Evolutionary conservation across 345 rosid genomes (phyloP).

Genomic region (Geranium rotundifolium): DNA sequence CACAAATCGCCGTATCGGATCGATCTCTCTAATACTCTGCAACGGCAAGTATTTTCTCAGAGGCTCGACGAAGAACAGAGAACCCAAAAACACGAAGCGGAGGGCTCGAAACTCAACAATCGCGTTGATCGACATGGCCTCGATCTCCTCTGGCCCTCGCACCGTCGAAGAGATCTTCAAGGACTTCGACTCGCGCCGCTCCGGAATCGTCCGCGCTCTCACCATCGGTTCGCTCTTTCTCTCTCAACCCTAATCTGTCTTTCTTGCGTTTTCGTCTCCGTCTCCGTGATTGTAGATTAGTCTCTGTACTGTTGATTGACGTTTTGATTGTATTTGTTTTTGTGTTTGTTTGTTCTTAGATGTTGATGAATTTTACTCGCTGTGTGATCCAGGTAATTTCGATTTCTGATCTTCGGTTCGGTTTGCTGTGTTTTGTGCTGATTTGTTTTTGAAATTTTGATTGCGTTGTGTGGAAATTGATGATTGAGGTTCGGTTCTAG

Average conservation of each 20-base stretch:
- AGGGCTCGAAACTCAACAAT: no score
- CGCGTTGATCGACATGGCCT: slow-evolving; percentile 21
- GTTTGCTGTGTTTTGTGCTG: neutral
- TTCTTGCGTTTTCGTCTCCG: neutral
- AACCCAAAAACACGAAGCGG: neutral
- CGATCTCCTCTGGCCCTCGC: slow-evolving; percentile 51
- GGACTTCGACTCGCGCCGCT: slow-evolving; percentile 67
- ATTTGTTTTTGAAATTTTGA: neutral
- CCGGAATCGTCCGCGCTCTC: slow-evolving; percentile 85
- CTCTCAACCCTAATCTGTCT: neutral
- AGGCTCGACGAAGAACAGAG: no score
- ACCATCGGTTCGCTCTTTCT: slow-evolving; percentile 42
- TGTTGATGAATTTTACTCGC: slow-evolving; percentile 79
- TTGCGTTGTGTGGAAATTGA: neutral
- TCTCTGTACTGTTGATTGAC: neutral
- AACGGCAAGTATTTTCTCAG: neutral
- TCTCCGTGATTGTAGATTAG: neutral
- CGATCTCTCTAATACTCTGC: neutral
- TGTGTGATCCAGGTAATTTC: slow-evolving; percentile 91
- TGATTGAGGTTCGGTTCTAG: neutral
- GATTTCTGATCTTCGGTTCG: neutral
- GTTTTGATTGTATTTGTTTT: neutral
- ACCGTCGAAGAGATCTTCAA: slow-evolving; percentile 92
- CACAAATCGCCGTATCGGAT: neutral
- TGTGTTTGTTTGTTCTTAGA: slow-evolving; percentile 29